A percentile compares a stretch with the other conserved stretches of the same genome.
Evolutionary conservation across 1,284 basidiomycete species (phyloP).

Genomic region (Moniliophthora roreri): DNA sequence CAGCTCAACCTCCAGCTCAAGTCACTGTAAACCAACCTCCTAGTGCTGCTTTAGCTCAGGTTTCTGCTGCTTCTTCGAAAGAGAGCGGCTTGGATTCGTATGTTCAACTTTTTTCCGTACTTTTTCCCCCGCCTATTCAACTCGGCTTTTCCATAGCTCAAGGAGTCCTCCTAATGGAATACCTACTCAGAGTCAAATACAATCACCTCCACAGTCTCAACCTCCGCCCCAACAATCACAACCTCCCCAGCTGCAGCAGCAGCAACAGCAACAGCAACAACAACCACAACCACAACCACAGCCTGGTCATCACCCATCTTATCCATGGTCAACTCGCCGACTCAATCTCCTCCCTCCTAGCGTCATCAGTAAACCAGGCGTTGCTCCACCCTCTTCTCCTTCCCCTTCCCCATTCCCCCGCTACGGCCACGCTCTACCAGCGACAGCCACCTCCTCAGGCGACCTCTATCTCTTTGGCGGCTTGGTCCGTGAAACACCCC

Average conservation of each 20-base stretch:
- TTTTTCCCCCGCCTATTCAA: too few species aligned
- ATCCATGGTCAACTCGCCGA: conserved; percentile 77
- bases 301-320: conserved; percentile 47
- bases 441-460: conserved; percentile 76
- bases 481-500: conserved; percentile 87
- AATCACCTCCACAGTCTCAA: conserved; percentile 30
- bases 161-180: conserved; percentile 1
- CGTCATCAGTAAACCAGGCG: conserved; percentile 53
- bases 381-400: conserved; percentile 55
- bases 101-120: conserved; percentile 22
- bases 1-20: conserved; percentile 60
- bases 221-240: conserved; percentile 24
- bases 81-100: conserved; percentile 39
- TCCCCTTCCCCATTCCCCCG: conserved; percentile 92
- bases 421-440: conserved; percentile 96
- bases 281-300: conserved; percentile 33
- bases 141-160: not conserved
- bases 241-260: conserved; percentile 29
- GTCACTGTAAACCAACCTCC: conserved; percentile 34
- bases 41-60: conserved; percentile 23
- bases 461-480: conserved; percentile 98
- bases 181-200: conserved; percentile 29
- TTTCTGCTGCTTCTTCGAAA: conserved; percentile 28
- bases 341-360: conserved; percentile 63
- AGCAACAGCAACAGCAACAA: conserved; percentile 26